These are phyloP conservation scores for Kwoniella sp. DNA, from an alignment of 768 basidiomycete species.

Conservation along the genomic window DNA sequence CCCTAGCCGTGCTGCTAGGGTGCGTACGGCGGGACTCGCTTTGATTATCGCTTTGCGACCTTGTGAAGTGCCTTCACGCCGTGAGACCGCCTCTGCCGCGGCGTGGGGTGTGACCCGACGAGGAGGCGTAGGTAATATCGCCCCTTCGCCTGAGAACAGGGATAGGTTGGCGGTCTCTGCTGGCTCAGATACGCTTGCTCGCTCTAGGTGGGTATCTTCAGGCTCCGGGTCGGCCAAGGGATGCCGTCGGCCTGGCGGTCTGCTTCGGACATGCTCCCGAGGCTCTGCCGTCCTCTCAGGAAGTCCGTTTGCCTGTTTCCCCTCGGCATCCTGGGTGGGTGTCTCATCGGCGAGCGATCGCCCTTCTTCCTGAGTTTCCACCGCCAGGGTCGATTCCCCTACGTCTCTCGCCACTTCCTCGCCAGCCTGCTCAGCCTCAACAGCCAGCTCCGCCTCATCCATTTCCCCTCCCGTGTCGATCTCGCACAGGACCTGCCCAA, in stretches of 20 bases:
- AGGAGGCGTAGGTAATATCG: conserved; percentile 29
- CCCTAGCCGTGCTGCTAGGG: conserved; percentile 29
- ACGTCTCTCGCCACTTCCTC: neutral
- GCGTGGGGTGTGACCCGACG: too few species aligned
- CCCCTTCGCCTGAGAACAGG: conserved; percentile 41
- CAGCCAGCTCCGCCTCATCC: neutral
- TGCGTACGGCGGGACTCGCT: conserved; percentile 40
- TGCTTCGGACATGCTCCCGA: too few species aligned
- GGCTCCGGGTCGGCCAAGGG: neutral
- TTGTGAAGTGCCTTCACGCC: too few species aligned
- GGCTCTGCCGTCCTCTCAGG: too few species aligned
- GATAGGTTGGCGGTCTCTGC: too few species aligned
- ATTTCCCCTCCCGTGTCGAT: conserved; percentile 24
- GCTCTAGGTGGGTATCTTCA: conserved; percentile 13
- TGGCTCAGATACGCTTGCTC: too few species aligned
- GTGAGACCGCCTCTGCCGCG: too few species aligned
- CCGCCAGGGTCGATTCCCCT: neutral
- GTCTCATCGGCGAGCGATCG: neutral
- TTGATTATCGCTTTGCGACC: conserved; percentile 10
- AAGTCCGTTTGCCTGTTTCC: too few species aligned
- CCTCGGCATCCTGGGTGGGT: neutral
- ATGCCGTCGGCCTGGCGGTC: neutral
- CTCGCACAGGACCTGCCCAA: conserved; percentile 38
- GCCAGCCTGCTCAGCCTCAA: conserved; percentile 4
- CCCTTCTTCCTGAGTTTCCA: conserved; percentile 2